Conservation (phyloP, 805 yeast genomes). For the Candida bentonensis region DNA sequence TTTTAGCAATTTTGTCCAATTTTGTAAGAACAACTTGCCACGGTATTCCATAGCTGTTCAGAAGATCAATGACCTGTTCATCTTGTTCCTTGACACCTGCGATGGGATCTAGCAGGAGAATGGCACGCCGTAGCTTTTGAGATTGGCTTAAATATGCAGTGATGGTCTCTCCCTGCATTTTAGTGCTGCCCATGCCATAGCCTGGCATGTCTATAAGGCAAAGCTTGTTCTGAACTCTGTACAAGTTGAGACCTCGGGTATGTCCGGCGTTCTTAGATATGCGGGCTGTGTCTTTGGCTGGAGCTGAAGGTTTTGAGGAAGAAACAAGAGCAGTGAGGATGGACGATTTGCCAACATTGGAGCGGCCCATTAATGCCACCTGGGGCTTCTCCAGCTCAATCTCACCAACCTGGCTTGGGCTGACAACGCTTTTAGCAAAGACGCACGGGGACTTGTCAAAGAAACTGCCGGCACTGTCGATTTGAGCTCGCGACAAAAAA, state of each 20-base stretch:
- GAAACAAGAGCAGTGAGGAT: background rate
- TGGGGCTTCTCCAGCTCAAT: background rate
- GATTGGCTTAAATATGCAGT: conserved; percentile 45
- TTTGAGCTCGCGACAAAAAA: background rate
- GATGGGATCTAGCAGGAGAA: conserved; percentile 45
- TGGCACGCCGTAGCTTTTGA: conserved; percentile 40
- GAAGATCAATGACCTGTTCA: conserved; percentile 32
- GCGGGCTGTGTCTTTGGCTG: conserved; percentile 20
- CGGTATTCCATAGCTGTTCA: conserved; percentile 43
- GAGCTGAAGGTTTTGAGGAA: conserved; percentile 4
- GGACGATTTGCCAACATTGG: background rate
- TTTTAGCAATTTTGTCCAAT: conserved; percentile 39
- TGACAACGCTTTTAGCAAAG: background rate
- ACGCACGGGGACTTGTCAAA: background rate
- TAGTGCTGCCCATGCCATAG: conserved; percentile 59
- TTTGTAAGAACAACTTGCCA: conserved; percentile 71
- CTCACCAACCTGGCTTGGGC: background rate
- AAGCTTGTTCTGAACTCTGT: conserved; percentile 47
- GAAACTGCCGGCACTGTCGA: background rate
- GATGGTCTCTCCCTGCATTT: conserved; percentile 56
- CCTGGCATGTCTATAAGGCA: conserved; percentile 82
- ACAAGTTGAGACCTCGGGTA: conserved; percentile 56
- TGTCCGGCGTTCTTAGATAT: conserved; percentile 31
- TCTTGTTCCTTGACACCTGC: conserved; percentile 51
- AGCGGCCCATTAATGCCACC: background rate